Evolutionary conservation across 305 asterid genomes (phyloP).

Genomic region (Andrographis paniculata): DNA sequence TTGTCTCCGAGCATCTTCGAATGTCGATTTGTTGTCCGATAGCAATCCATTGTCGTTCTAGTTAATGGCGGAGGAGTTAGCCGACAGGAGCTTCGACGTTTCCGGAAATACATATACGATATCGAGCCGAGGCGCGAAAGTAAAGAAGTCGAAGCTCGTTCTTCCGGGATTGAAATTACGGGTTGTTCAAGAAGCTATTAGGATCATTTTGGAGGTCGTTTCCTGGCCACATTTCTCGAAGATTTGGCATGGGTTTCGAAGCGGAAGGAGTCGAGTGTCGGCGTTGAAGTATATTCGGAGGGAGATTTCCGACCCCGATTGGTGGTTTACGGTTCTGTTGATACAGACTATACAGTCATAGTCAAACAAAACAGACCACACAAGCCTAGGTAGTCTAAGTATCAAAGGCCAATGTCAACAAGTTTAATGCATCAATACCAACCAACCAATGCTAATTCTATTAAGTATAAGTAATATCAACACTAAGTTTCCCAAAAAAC

Average conservation of each 20-base stretch:
- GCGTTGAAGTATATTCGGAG: conserved; percentile 72
- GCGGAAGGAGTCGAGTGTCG: conserved; percentile 74
- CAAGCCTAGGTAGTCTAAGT: conserved; percentile 41
- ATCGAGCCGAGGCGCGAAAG: conserved; percentile 46
- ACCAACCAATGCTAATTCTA: no score
- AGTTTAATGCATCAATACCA: no score
- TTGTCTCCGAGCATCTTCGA: conserved; percentile 51
- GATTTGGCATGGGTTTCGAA: conserved; percentile 82
- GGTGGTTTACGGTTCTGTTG: conserved; percentile 72
- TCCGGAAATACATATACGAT: conserved; percentile 49
- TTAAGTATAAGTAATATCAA: no score
- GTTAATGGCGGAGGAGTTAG: conserved; percentile 66
- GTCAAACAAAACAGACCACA: conserved; percentile 41
- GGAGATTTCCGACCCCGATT: conserved; percentile 59
- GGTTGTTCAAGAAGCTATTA: conserved; percentile 77
- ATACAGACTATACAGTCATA: no score
- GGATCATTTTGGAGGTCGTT: conserved; percentile 71
- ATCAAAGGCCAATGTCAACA: no score
- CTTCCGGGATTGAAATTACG: conserved; percentile 61
- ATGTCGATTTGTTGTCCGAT: conserved; percentile 41
- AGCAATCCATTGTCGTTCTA: conserved; percentile 48
- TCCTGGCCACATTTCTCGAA: conserved; percentile 74
- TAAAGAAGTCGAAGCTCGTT: conserved; percentile 50
- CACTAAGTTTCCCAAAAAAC: no score
- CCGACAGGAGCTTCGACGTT: conserved; percentile 49